Evolutionary conservation across 2,329 filamentous ascomycete species (phyloP).

Genomic region (Ceratocystis papillata): DNA sequence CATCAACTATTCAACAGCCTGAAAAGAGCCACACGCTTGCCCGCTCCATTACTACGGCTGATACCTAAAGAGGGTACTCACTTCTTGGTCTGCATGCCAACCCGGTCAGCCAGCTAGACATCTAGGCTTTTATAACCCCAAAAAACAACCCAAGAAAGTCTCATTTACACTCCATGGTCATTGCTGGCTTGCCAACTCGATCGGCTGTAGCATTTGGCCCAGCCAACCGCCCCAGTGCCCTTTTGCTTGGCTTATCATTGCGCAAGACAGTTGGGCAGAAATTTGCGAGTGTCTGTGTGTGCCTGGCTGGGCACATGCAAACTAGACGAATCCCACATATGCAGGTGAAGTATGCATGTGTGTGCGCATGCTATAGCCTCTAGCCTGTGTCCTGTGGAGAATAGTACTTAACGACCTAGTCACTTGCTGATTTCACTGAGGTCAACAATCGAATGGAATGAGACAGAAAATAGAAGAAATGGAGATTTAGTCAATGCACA

Average conservation of each 20-base stretch:
- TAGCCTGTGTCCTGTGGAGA: not conserved
- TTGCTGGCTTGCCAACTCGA: too few species aligned
- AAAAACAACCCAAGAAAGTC: too few species aligned
- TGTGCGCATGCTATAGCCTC: not conserved
- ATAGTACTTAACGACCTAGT: not conserved
- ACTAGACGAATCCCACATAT: not conserved
- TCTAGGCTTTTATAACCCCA: too few species aligned
- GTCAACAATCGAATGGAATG: too few species aligned
- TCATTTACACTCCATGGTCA: too few species aligned
- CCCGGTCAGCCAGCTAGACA: not conserved
- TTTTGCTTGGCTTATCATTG: not conserved
- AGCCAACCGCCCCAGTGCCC: not conserved
- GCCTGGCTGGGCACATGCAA: not conserved
- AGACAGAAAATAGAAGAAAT: not conserved
- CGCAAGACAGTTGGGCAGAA: constrained; percentile 4
- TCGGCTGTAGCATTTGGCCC: too few species aligned
- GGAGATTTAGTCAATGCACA: not conserved
- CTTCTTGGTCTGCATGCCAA: not conserved
- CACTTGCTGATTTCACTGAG: not conserved
- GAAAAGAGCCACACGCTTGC: too few species aligned
- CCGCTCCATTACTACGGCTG: too few species aligned
- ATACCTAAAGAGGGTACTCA: too few species aligned
- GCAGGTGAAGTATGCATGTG: not conserved
- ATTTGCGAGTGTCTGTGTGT: constrained; percentile 5
- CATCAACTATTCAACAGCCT: too few species aligned